Evolutionary conservation across 2,329 filamentous ascomycete genomes (phyloP).

Genomic region (Nakataea oryzae): DNA sequence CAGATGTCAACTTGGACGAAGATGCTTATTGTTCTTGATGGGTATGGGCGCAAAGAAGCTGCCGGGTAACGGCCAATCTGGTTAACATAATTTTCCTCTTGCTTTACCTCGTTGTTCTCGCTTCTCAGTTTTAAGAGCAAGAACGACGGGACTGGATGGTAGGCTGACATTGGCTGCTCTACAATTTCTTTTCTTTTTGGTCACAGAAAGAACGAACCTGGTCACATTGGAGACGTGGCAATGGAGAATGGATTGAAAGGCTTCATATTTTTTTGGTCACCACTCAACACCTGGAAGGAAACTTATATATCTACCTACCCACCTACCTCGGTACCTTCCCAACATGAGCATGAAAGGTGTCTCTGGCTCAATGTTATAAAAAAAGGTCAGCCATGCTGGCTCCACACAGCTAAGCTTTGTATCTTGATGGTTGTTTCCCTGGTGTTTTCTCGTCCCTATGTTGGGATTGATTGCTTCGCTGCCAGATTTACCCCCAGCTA

Average conservation of each 20-base stretch:
- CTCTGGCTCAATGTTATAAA: too few relatives aligned
- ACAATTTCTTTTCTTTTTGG: neutral
- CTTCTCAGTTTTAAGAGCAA: neutral
- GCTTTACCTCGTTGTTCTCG: neutral
- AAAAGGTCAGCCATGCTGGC: neutral
- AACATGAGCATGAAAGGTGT: too few relatives aligned
- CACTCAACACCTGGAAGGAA: neutral
- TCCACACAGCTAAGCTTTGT: neutral
- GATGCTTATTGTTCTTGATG: neutral
- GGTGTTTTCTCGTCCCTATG: too few relatives aligned
- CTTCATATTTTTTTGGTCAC: neutral
- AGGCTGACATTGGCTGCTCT: neutral
- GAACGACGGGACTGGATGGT: neutral
- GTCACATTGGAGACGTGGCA: neutral
- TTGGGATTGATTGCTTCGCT: too few relatives aligned
- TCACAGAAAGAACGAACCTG: neutral
- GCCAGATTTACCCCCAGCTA: too few relatives aligned
- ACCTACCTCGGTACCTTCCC: too few relatives aligned
- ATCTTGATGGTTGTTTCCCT: neutral
- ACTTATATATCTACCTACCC: too few relatives aligned
- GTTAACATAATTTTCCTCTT: neutral
- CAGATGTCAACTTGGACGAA: neutral
- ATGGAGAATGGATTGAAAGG: neutral
- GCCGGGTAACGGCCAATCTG: neutral
- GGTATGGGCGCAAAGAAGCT: neutral